phyloP scores from a whole-genome alignment of 805 yeast species.

The Lipomyces yamanashiensis region DNA sequence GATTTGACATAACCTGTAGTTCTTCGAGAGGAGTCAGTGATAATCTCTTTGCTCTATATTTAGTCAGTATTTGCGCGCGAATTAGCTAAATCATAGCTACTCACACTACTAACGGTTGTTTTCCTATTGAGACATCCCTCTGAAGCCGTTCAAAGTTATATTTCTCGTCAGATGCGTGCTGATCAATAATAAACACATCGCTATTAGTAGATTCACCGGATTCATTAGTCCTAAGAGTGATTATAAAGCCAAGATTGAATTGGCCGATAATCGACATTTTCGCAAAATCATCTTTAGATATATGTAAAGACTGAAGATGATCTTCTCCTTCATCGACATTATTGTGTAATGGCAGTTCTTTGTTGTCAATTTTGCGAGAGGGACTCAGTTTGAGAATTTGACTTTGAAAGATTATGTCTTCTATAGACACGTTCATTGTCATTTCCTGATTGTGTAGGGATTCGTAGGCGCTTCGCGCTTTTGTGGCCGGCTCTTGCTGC shows the following conservation, averaged over 20 bases:
- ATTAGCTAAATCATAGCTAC: conserved; percentile 6
- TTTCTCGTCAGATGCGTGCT: conserved; percentile 97
- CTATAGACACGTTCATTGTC: background rate
- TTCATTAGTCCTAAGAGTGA: conserved; percentile 56
- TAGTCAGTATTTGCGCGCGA: background rate
- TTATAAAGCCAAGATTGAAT: conserved; percentile 92
- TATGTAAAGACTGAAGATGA: conserved; percentile 59
- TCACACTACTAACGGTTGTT: conserved; percentile 67
- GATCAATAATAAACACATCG: conserved; percentile 88
- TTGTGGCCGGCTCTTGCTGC: background rate
- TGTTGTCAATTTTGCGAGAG: background rate
- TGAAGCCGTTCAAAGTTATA: conserved; percentile 80
- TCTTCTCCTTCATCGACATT: conserved; percentile 59
- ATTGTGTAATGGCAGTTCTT: background rate
- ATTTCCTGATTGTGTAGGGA: background rate
- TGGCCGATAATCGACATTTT: conserved; percentile 87
- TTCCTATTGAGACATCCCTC: conserved; percentile 58
- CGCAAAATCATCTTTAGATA: conserved; percentile 72
- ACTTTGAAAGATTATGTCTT: background rate
- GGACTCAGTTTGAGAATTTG: background rate
- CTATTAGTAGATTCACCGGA: conserved; percentile 37
- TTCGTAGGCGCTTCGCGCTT: background rate
- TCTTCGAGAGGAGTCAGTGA: conserved; percentile 82
- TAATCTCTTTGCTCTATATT: conserved; percentile 51
- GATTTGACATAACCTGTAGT: conserved; percentile 65